phyloP scores from a whole-genome alignment of 129 eudicot genomes.

The Escallonia rubra region DNA sequence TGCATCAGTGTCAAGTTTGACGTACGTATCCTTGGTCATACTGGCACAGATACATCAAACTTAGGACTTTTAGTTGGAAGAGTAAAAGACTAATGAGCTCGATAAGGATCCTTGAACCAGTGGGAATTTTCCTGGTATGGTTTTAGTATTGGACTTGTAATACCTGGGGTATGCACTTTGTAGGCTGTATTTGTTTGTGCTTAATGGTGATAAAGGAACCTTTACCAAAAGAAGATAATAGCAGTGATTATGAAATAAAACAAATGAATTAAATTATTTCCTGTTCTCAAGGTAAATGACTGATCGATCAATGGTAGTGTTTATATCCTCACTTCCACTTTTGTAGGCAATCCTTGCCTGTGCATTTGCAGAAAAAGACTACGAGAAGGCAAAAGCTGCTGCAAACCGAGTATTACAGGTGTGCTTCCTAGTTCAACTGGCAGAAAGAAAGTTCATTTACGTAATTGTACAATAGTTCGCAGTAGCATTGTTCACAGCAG shows the following conservation, averaged over 20 bases:
- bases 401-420: constrained; percentile 87
- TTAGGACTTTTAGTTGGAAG: too few relatives aligned
- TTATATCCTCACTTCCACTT: background rate
- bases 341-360: constrained; percentile 84
- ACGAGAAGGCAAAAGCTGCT: constrained; percentile 67
- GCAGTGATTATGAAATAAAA: background rate
- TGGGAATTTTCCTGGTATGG: too few relatives aligned
- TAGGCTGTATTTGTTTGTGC: too few relatives aligned
- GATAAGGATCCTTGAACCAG: too few relatives aligned
- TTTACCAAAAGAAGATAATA: background rate
- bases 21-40: too few relatives aligned
- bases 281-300: background rate
- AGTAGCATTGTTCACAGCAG: background rate
- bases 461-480: background rate
- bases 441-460: too few relatives aligned
- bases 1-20: too few relatives aligned
- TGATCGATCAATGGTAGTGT: background rate
- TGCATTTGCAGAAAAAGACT: constrained; percentile 90
- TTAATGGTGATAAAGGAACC: too few relatives aligned
- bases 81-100: too few relatives aligned
- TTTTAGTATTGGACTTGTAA: too few relatives aligned
- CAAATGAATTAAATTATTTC: background rate
- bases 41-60: too few relatives aligned
- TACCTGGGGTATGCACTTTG: too few relatives aligned
- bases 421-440: background rate